phyloP scores from a whole-genome alignment of 768 basidiomycete genomes.

The Saitozyma podzolica region DNA sequence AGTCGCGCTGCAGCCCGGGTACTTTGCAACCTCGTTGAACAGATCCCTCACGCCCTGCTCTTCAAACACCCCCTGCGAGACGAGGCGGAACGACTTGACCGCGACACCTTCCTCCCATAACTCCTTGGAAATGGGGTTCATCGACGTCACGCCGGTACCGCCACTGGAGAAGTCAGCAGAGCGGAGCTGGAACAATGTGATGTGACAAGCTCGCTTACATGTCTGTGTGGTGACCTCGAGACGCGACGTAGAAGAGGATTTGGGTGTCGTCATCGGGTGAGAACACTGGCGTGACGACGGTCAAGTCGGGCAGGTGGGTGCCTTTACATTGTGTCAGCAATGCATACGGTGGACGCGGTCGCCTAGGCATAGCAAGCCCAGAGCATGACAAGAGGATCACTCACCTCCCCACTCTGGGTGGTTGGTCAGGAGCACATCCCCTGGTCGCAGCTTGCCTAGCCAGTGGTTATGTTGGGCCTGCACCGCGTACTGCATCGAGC shows the following conservation, averaged over 20 bases:
- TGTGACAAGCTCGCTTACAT: conserved; percentile 11
- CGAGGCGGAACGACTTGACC: conserved; percentile 31
- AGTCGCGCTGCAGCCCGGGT: conserved; percentile 38
- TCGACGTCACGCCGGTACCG: conserved; percentile 28
- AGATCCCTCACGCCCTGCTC: conserved; percentile 28
- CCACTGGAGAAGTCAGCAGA: conserved; percentile 3
- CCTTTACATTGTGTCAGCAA: conserved; percentile 30
- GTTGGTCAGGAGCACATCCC: conserved; percentile 38
- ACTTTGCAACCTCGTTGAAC: conserved; percentile 32
- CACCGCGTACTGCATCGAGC: conserved; percentile 36
- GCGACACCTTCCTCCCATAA: conserved; percentile 41
- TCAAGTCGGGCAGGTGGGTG: conserved; percentile 35
- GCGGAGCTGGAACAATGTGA: background rate
- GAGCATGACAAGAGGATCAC: background rate
- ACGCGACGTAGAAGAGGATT: conserved; percentile 17
- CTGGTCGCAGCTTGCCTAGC: conserved; percentile 17
- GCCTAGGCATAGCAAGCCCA: conserved; percentile 8
- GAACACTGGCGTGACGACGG: conserved; percentile 38
- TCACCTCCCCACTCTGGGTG: conserved; percentile 16
- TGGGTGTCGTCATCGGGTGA: conserved; percentile 14
- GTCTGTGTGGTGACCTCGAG: conserved; percentile 11
- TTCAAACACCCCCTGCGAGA: conserved; percentile 33
- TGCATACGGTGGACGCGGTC: conserved; percentile 26
- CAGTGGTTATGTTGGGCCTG: conserved; percentile 24
- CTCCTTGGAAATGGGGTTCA: conserved; percentile 34